These are phyloP conservation scores for Piedraia hortae DNA, from an alignment of 2,329 filamentous ascomycete species.

Conservation along the genomic window DNA sequence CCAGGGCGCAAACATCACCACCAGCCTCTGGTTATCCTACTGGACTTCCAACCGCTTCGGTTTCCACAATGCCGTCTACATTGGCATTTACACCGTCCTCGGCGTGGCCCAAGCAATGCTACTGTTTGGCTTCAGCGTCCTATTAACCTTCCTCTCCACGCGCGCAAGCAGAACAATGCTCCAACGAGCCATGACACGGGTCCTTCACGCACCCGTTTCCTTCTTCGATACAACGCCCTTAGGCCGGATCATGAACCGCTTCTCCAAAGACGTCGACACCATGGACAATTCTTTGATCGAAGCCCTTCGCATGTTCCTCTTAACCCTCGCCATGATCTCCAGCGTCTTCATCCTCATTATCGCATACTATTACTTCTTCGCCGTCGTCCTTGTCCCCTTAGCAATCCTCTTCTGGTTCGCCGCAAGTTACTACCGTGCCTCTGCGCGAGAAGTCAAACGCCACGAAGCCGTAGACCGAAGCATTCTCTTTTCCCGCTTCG, in stretches of 20 bases:
- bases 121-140: conserved; percentile 56
- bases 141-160: conserved; percentile 55
- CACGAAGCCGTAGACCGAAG: conserved; percentile 78
- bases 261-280: conserved; percentile 81
- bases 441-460: conserved; percentile 79
- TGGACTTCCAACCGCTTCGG: conserved; percentile 65
- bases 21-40: conserved; percentile 76
- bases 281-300: conserved; percentile 71
- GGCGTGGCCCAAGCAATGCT: conserved; percentile 43
- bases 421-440: conserved; percentile 66
- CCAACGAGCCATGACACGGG: conserved; percentile 47
- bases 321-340: conserved; percentile 58
- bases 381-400: conserved; percentile 38
- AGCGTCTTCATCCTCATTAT: conserved; percentile 77
- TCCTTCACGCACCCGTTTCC: conserved; percentile 44
- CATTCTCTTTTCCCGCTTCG: conserved; percentile 68
- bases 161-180: conserved; percentile 60
- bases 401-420: conserved; percentile 56
- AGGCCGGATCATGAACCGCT: conserved; percentile 84
- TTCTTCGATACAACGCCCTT: conserved; percentile 96
- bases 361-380: conserved; percentile 81
- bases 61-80: conserved; percentile 32
- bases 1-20: conserved; percentile 64
- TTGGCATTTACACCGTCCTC: conserved; percentile 41
- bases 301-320: conserved; percentile 72